A percentile compares a stretch with the other conserved stretches of the same genome.
phyloP scores from a whole-genome alignment of 345 rosid species.

The Kernera saxatilis region DNA sequence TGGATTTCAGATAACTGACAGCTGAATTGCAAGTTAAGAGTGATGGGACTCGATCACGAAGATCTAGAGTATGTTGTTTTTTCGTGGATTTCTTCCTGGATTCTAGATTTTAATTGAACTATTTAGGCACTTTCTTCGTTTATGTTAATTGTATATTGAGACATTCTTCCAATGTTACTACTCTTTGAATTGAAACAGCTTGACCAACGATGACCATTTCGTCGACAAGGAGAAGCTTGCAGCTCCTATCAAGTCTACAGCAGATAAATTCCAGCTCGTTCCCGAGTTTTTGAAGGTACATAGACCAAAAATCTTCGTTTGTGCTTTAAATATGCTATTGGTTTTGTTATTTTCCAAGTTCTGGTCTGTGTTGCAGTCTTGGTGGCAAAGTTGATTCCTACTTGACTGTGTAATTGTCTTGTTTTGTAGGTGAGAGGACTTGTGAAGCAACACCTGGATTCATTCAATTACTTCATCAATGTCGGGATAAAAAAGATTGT shows the following conservation, averaged over 20 bases:
- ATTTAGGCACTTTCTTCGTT: neutral
- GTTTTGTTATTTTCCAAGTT: neutral
- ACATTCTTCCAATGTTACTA: neutral
- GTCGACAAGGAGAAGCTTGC: slow-evolving; percentile 23
- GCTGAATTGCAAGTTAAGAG: slow-evolving; percentile 1
- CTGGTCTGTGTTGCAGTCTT: neutral
- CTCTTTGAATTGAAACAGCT: slow-evolving; percentile 13
- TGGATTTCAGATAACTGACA: slow-evolving; percentile 7
- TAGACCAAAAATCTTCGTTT: neutral
- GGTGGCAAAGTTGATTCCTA: neutral
- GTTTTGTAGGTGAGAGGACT: slow-evolving; percentile 66
- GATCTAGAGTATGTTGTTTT: slow-evolving; percentile 19
- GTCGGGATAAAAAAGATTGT: slow-evolving; percentile 80
- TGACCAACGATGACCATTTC: neutral
- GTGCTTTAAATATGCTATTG: neutral
- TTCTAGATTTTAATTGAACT: neutral
- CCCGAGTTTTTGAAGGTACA: slow-evolving; percentile 36
- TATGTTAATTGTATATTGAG: neutral
- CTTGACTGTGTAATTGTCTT: neutral
- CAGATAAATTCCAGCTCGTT: slow-evolving; percentile 28
- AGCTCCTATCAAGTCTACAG: slow-evolving; percentile 28
- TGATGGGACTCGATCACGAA: slow-evolving; percentile 15
- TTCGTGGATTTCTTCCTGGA: neutral
- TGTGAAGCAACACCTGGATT: slow-evolving; percentile 93
- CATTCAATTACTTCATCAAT: slow-evolving; percentile 75